Conservation (phyloP, 2,329 filamentous ascomycete species). For the Thermothelomyces thermophilus region DNA sequence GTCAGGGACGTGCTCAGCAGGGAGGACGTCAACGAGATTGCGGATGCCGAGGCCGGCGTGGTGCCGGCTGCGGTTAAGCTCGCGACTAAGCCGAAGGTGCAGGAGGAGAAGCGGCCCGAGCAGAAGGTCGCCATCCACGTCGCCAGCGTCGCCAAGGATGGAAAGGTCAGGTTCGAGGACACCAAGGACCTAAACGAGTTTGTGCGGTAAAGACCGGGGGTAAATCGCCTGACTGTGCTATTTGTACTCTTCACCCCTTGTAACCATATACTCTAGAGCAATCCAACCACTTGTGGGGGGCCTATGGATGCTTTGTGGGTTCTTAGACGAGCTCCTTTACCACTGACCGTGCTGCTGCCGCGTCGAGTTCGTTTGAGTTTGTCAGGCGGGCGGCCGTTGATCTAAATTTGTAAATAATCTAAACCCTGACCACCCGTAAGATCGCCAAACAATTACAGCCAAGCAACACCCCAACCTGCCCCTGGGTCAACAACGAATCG, state of each 20-base stretch:
- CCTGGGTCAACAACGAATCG: no score
- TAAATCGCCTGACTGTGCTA: not conserved
- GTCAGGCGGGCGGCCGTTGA: no score
- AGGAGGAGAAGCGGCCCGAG: slow-evolving; percentile 21
- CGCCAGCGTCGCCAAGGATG: slow-evolving; percentile 51
- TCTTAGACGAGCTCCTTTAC: no score
- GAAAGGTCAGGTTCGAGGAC: slow-evolving; percentile 61
- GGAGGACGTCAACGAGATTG: slow-evolving; percentile 83
- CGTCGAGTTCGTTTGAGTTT: no score
- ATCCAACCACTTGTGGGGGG: no score
- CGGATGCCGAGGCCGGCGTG: slow-evolving; percentile 68
- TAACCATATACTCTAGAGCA: slow-evolving; percentile 12
- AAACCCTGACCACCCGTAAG: no score
- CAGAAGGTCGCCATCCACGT: slow-evolving; percentile 44
- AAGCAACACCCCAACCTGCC: no score
- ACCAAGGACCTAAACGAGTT: slow-evolving; percentile 52
- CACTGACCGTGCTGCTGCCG: no score
- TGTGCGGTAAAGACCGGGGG: slow-evolving; percentile 33
- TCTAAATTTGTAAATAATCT: no score
- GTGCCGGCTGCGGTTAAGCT: slow-evolving; percentile 53
- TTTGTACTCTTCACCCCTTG: slow-evolving; percentile 7
- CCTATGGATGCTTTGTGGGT: no score
- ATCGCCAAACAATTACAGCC: no score
- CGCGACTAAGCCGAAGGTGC: slow-evolving; percentile 34
- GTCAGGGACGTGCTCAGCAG: slow-evolving; percentile 71